A percentile compares a stretch with the other conserved stretches of the same genome.
Conservation (phyloP, 768 basidiomycete species). For the Leccinum barrowsii region DNA sequence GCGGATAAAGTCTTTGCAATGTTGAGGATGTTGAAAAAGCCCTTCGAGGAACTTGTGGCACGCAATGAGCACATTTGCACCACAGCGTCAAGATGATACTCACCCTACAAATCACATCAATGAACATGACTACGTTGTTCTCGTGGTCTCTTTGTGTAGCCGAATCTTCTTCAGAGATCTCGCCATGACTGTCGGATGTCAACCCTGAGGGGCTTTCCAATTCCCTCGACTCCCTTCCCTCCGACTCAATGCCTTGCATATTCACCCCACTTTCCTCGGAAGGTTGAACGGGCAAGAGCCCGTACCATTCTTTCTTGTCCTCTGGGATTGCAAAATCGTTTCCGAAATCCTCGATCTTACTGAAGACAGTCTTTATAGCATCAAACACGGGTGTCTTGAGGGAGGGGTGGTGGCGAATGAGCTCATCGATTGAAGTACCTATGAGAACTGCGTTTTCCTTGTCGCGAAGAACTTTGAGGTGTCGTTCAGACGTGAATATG, state of each 20-base stretch:
- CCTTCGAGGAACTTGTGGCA: slow-evolving; percentile 80
- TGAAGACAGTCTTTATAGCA: slow-evolving; percentile 65
- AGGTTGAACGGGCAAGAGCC: slow-evolving; percentile 37
- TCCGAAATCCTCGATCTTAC: slow-evolving; percentile 73
- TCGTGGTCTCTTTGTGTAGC: slow-evolving; percentile 55
- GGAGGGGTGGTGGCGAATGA: slow-evolving; percentile 91
- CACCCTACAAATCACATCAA: slow-evolving; percentile 78
- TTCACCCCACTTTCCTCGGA: slow-evolving; percentile 33
- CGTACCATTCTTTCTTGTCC: slow-evolving; percentile 67
- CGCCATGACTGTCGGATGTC: slow-evolving; percentile 13
- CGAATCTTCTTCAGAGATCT: slow-evolving; percentile 31
- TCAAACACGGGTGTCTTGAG: slow-evolving; percentile 80
- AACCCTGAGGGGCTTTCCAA: slow-evolving; percentile 19
- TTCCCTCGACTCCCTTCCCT: slow-evolving; percentile 16
- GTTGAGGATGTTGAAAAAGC: slow-evolving; percentile 85
- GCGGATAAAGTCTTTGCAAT: slow-evolving; percentile 86
- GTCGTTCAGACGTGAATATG: slow-evolving; percentile 81
- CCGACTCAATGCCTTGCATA: slow-evolving; percentile 46
- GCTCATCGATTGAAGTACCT: slow-evolving; percentile 89
- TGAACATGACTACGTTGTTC: slow-evolving; percentile 71
- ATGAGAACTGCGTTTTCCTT: slow-evolving; percentile 90
- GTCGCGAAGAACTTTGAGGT: slow-evolving; percentile 81
- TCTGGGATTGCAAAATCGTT: slow-evolving; percentile 51
- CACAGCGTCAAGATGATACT: slow-evolving; percentile 22
- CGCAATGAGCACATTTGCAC: neutral